These are phyloP conservation scores for Aureobasidium mangrovei DNA, from an alignment of 2,329 filamentous ascomycete genomes.

Conservation along the genomic window DNA sequence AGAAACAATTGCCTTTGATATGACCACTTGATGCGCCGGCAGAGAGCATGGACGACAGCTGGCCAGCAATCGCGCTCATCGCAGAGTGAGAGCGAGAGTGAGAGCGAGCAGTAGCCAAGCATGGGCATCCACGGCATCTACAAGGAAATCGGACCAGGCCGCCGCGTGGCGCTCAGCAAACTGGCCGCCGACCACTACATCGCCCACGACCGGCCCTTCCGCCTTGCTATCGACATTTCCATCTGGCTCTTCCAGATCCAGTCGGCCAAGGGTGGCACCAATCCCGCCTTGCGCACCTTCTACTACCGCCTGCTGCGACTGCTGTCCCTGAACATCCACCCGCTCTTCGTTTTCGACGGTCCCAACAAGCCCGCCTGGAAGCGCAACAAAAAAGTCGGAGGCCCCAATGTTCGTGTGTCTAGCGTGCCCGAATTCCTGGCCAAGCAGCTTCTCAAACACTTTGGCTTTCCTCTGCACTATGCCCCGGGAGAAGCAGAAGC, in stretches of 20 bases:
- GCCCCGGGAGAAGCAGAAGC: conserved; percentile 94
- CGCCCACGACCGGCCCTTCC: conserved; percentile 60
- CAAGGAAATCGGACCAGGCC: conserved; percentile 74
- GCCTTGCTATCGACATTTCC: conserved; percentile 85
- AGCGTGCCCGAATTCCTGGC: conserved; percentile 64
- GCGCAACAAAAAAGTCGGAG: conserved; percentile 61
- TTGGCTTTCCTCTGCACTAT: conserved; percentile 75
- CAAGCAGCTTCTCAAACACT: conserved; percentile 74
- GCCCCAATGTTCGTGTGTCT: conserved; percentile 54
- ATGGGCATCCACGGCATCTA: conserved; percentile 54
- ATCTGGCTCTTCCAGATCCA: conserved; percentile 97
- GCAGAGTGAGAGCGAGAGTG: no score
- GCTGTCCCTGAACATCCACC: conserved; percentile 67
- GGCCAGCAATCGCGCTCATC: no score
- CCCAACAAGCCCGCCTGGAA: conserved; percentile 80
- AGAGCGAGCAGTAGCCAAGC: background rate
- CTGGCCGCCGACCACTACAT: conserved; percentile 72
- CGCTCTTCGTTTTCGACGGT: conserved; percentile 86
- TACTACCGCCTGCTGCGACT: conserved; percentile 84
- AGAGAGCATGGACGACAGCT: background rate
- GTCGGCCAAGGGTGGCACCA: conserved; percentile 72
- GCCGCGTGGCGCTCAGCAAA: conserved; percentile 72
- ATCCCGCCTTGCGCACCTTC: conserved; percentile 81
- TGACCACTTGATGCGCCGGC: background rate
- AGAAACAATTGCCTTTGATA: background rate